These are phyloP conservation scores for Neolentinus lepideus DNA, from an alignment of 1,284 basidiomycete genomes.

Conservation along the genomic window DNA sequence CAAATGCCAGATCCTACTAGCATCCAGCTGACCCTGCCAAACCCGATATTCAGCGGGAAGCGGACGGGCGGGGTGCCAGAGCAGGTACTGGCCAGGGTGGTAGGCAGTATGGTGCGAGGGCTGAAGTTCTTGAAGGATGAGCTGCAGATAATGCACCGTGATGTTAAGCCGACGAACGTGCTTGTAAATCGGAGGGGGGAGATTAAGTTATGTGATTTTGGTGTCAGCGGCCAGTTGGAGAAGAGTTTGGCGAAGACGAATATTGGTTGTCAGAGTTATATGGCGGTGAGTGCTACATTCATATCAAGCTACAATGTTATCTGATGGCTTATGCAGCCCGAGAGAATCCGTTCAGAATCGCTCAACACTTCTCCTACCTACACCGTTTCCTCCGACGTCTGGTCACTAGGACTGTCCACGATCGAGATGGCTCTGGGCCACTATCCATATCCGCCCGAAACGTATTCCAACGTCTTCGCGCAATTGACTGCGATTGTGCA, in stretches of 20 bases:
- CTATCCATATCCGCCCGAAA: slow-evolving; percentile 99
- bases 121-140: slow-evolving; percentile 95
- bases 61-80: slow-evolving; percentile 62
- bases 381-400: slow-evolving; percentile 95
- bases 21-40: slow-evolving; percentile 20
- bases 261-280: slow-evolving; percentile 98
- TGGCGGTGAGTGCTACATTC: slow-evolving; percentile 71
- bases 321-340: slow-evolving; percentile 50
- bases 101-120: slow-evolving; percentile 81
- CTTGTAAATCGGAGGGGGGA: slow-evolving; percentile 86
- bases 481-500: slow-evolving; percentile 96
- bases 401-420: slow-evolving; percentile 95
- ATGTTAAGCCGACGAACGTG: slow-evolving; percentile 97
- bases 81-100: slow-evolving; percentile 80
- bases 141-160: slow-evolving; percentile 95
- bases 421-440: slow-evolving; percentile 90
- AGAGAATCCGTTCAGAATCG: slow-evolving; percentile 93
- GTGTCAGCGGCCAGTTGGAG: slow-evolving; percentile 95
- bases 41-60: slow-evolving; percentile 17
- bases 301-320: neutral
- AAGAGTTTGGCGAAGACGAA: slow-evolving; percentile 97
- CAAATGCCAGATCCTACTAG: slow-evolving; percentile 17
- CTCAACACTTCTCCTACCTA: slow-evolving; percentile 85
- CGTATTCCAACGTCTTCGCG: slow-evolving; percentile 94
- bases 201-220: slow-evolving; percentile 96